Evolutionary conservation across 768 basidiomycete genomes (phyloP).

Genomic region (Gymnopilus dilepis): DNA sequence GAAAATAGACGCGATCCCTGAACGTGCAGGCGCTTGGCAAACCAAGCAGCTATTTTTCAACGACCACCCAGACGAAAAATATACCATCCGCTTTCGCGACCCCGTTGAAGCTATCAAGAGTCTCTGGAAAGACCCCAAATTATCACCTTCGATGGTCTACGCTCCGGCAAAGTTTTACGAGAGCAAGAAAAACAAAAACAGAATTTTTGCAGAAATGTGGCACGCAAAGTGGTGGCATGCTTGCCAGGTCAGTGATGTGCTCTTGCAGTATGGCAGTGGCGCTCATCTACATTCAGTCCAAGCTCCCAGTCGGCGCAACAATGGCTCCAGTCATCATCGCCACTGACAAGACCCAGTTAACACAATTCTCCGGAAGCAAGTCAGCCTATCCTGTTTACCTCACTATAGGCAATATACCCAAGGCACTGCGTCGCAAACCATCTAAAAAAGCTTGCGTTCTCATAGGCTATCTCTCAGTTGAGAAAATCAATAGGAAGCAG

Average conservation of each 20-base stretch:
- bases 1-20: slow-evolving; percentile 28
- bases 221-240: slow-evolving; percentile 42
- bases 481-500: slow-evolving; percentile 24
- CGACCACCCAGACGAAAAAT: slow-evolving; percentile 23
- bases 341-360: slow-evolving; percentile 39
- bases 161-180: slow-evolving; percentile 30
- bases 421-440: slow-evolving; percentile 36
- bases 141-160: slow-evolving; percentile 29
- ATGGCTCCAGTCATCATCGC: slow-evolving; percentile 43
- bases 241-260: slow-evolving; percentile 33
- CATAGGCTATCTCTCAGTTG: slow-evolving; percentile 43
- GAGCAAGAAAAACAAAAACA: slow-evolving; percentile 15
- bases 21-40: slow-evolving; percentile 27
- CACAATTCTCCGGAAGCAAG: slow-evolving; percentile 41
- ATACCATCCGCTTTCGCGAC: slow-evolving; percentile 24
- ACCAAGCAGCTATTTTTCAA: slow-evolving; percentile 24
- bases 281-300: not conserved
- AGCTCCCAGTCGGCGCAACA: slow-evolving; percentile 28
- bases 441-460: slow-evolving; percentile 37
- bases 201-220: slow-evolving; percentile 40
- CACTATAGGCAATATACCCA: slow-evolving; percentile 45
- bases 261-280: not conserved
- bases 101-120: slow-evolving; percentile 34
- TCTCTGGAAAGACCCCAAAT: slow-evolving; percentile 33
- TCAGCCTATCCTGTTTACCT: slow-evolving; percentile 50